Evolutionary conservation across 1,284 basidiomycete genomes (phyloP).

Genomic region (Flammula alnicola): DNA sequence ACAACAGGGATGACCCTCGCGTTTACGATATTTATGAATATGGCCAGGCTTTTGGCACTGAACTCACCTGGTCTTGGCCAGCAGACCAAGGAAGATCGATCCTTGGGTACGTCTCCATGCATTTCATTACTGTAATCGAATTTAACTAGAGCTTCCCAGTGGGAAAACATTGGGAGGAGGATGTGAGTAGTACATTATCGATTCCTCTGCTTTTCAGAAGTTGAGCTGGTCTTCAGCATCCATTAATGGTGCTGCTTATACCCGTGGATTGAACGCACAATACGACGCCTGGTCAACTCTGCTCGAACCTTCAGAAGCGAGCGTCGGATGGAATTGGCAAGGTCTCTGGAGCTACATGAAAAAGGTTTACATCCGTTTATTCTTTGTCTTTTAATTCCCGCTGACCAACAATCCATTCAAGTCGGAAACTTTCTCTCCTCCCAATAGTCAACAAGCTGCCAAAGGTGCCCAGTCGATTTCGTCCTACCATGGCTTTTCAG

Average conservation of each 20-base stretch:
- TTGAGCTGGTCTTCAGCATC: constrained; percentile 37
- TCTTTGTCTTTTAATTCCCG: background rate
- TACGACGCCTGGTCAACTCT: constrained; percentile 60
- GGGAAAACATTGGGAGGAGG: constrained; percentile 65
- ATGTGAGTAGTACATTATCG: constrained; percentile 31
- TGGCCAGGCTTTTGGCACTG: constrained; percentile 48
- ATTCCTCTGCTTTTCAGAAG: background rate
- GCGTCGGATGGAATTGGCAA: constrained; percentile 62
- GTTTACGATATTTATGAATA: constrained; percentile 57
- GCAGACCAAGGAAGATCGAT: constrained; percentile 52
- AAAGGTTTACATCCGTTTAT: constrained; percentile 40
- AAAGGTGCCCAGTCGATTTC: constrained; percentile 52
- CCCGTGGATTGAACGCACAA: constrained; percentile 58
- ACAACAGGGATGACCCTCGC: constrained; percentile 48
- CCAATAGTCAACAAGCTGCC: constrained; percentile 50
- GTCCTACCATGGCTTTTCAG: constrained; percentile 55
- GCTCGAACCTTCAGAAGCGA: constrained; percentile 51
- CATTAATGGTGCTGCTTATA: constrained; percentile 65
- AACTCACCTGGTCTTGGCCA: constrained; percentile 54
- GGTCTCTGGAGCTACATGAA: constrained; percentile 55
- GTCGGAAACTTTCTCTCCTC: constrained; percentile 60
- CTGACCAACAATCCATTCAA: constrained; percentile 19
- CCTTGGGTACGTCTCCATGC: constrained; percentile 41
- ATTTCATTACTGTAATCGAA: background rate
- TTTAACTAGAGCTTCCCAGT: constrained; percentile 29